phyloP scores from a whole-genome alignment of 257 asterid genomes.

The Nicotiana tomentosiformis region DNA sequence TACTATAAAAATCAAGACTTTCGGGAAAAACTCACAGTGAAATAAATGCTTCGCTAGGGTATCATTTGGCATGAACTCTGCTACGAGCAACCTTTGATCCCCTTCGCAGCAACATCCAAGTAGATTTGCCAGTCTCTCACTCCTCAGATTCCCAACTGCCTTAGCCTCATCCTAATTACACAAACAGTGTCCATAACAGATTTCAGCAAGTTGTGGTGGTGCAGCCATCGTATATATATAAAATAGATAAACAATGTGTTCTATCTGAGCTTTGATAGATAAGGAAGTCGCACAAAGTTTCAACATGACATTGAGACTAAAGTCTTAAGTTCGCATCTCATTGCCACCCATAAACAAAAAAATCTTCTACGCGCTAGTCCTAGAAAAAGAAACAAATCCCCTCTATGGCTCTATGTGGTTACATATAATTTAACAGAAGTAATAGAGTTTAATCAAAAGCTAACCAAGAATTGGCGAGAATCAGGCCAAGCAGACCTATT shows the following conservation, averaged over 20 bases:
- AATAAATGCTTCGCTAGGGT: conserved; percentile 48
- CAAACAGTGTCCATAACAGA: background rate
- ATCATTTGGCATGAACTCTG: conserved; percentile 47
- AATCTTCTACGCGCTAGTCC: background rate
- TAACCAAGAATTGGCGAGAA: conserved; percentile 40
- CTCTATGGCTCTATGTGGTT: background rate
- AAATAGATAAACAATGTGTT: background rate
- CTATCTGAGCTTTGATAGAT: background rate
- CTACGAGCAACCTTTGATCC: conserved; percentile 42
- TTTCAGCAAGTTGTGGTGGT: background rate
- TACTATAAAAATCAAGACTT: background rate
- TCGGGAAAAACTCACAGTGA: conserved; percentile 31
- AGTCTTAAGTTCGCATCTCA: background rate
- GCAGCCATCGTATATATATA: no score
- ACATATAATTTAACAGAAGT: background rate
- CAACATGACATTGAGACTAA: background rate
- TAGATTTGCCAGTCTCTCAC: conserved; percentile 39
- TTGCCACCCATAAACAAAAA: background rate
- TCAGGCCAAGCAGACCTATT: conserved; percentile 45
- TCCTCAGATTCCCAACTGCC: conserved; percentile 41
- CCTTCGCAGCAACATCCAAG: conserved; percentile 41
- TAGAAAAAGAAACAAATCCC: background rate
- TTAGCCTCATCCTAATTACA: conserved; percentile 35
- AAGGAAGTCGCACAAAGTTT: background rate
- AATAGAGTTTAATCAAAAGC: background rate